phyloP scores from a whole-genome alignment of 257 asterid species.

The Apocynum venetum region DNA sequence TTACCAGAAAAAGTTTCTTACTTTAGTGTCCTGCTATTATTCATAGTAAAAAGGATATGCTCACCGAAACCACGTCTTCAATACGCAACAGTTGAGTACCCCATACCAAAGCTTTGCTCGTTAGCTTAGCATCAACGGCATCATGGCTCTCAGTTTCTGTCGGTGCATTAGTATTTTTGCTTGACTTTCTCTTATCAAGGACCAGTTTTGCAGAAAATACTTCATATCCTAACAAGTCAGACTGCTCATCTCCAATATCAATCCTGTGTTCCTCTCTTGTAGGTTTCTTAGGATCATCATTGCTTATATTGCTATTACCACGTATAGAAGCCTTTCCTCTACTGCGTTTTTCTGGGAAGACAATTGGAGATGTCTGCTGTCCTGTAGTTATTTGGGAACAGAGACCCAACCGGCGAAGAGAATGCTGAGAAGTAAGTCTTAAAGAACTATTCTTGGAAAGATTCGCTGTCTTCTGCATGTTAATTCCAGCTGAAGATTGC shows the following conservation, averaged over 20 bases:
- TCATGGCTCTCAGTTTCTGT: slow-evolving; percentile 44
- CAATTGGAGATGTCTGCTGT: slow-evolving; percentile 86
- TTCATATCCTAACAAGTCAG: slow-evolving; percentile 83
- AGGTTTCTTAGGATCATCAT: slow-evolving; percentile 44
- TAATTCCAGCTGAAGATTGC: slow-evolving; percentile 31
- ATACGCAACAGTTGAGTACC: slow-evolving; percentile 60
- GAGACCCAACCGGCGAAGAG: slow-evolving; percentile 87
- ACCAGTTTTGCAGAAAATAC: slow-evolving; percentile 75
- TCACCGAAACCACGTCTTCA: slow-evolving; percentile 84
- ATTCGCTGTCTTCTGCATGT: slow-evolving; percentile 74
- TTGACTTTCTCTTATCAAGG: slow-evolving; percentile 48
- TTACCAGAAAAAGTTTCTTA: not conserved
- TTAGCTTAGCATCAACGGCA: slow-evolving; percentile 77
- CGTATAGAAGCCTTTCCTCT: slow-evolving; percentile 51
- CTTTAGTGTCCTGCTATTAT: not conserved
- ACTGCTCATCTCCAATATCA: slow-evolving; percentile 89
- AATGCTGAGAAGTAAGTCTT: slow-evolving; percentile 67
- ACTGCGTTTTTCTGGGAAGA: slow-evolving; percentile 83
- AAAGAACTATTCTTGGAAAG: slow-evolving; percentile 68
- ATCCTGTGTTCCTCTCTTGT: slow-evolving; percentile 70
- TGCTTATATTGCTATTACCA: slow-evolving; percentile 34
- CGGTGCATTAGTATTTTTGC: slow-evolving; percentile 43
- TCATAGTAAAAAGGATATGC: slow-evolving; percentile 20
- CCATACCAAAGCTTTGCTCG: slow-evolving; percentile 92
- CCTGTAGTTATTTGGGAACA: slow-evolving; percentile 77